A percentile compares a stretch with the other conserved stretches of the same genome.
These are phyloP conservation scores for Stephanodiscus minutulus DNA, from an alignment of 108 stramenopile species.

Conservation along the genomic window DNA sequence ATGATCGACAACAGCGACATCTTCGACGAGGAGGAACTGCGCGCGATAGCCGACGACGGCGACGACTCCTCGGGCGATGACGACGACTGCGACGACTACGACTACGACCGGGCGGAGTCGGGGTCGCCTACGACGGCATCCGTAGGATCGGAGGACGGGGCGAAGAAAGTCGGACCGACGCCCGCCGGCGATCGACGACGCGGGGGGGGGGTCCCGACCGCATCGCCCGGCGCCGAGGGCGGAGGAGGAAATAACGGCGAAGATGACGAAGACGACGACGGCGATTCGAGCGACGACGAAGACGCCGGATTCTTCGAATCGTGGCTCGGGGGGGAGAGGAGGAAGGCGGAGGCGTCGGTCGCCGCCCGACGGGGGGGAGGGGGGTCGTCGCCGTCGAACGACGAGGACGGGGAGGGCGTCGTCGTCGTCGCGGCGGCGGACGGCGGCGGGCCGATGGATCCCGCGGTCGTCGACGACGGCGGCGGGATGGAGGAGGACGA, in stretches of 20 bases:
- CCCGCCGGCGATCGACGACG: neutral
- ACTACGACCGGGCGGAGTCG: neutral
- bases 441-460: neutral
- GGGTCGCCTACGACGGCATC: neutral
- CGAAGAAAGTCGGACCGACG: neutral
- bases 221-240: too few species aligned
- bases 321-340: constrained; percentile 18
- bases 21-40: constrained; percentile 16
- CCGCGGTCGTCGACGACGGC: neutral
- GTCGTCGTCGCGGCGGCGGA: neutral
- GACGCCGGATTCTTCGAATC: constrained; percentile 34
- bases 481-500: neutral
- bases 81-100: neutral
- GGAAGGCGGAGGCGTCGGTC: neutral
- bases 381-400: neutral
- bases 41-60: constrained; percentile 7
- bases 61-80: neutral
- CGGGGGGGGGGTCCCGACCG: too few species aligned
- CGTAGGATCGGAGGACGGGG: neutral
- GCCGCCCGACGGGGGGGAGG: neutral
- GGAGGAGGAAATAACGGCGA: too few species aligned
- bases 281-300: constrained; percentile 12
- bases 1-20: constrained; percentile 7
- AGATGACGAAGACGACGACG: constrained; percentile 3
- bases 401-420: neutral